Evolutionary conservation across 768 basidiomycete species (phyloP).

Genomic region (Mycena leptocephala): DNA sequence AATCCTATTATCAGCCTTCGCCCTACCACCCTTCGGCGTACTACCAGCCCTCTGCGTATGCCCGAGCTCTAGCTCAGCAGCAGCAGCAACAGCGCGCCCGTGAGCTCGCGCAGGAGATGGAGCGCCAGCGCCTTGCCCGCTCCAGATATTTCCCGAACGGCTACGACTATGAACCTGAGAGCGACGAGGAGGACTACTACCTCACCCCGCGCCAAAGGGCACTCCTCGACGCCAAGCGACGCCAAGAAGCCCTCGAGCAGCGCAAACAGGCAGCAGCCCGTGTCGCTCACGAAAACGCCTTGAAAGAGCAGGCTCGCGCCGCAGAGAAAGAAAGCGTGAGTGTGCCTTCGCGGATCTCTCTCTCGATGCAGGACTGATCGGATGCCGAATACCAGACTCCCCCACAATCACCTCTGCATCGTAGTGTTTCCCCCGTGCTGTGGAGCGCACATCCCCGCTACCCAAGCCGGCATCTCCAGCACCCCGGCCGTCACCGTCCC

Average conservation of each 20-base stretch:
- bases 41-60: conserved; percentile 46
- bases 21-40: conserved; percentile 23
- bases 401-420: conserved; percentile 10
- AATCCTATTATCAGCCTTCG: conserved; percentile 38
- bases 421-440: conserved; percentile 32
- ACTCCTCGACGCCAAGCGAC: conserved; percentile 50
- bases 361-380: conserved; percentile 2
- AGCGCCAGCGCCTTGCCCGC: conserved; percentile 53
- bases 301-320: conserved; percentile 31
- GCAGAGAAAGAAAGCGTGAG: conserved; percentile 26
- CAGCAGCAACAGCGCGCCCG: conserved; percentile 44
- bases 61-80: conserved; percentile 35
- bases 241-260: conserved; percentile 47
- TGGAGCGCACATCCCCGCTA: conserved; percentile 17
- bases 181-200: conserved; percentile 44
- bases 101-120: conserved; percentile 45
- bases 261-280: conserved; percentile 39
- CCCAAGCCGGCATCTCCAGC: background rate
- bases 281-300: conserved; percentile 28
- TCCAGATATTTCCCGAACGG: conserved; percentile 61
- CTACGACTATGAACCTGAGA: conserved; percentile 48
- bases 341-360: conserved; percentile 3
- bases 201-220: conserved; percentile 48
- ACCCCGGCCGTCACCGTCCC: conserved; percentile 31
- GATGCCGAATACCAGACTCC: conserved; percentile 8